A percentile compares a stretch with the other conserved stretches of the same genome.
These are phyloP conservation scores for Chaetomium sp. DNA, from an alignment of 2,329 filamentous ascomycete species.

Conservation along the genomic window DNA sequence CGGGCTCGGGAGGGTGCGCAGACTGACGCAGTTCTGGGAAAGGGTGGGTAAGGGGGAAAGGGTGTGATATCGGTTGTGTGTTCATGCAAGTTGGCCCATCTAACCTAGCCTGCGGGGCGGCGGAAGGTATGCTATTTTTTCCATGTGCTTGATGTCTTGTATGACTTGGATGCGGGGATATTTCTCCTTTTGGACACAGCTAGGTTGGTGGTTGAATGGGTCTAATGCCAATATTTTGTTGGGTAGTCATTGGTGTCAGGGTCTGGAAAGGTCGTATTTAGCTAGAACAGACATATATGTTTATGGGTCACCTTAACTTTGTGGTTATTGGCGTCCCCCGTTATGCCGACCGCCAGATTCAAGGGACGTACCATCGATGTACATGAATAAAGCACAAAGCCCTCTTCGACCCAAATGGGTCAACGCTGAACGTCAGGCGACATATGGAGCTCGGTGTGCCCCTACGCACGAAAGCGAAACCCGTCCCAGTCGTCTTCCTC, in stretches of 20 bases:
- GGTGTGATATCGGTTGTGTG: not conserved
- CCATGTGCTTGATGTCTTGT: too few relatives aligned
- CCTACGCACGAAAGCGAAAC: slow-evolving; percentile 43
- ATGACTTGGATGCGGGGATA: too few relatives aligned
- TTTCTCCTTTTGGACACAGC: too few relatives aligned
- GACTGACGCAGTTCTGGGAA: slow-evolving; percentile 58
- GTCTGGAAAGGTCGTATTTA: too few relatives aligned
- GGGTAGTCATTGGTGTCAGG: too few relatives aligned
- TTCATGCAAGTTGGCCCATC: not conserved
- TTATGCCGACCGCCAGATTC: not conserved
- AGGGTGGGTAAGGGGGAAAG: slow-evolving; percentile 40
- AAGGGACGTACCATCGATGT: slow-evolving; percentile 4
- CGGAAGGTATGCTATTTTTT: too few relatives aligned
- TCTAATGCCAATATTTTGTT: too few relatives aligned
- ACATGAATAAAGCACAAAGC: slow-evolving; percentile 10
- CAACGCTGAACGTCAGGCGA: not conserved
- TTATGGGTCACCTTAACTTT: too few relatives aligned
- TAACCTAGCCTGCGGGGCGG: too few relatives aligned
- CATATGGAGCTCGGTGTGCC: not conserved
- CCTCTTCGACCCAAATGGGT: not conserved
- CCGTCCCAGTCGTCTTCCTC: slow-evolving; percentile 54
- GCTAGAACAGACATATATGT: too few relatives aligned
- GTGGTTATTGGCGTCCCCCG: not conserved
- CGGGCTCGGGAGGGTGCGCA: slow-evolving; percentile 53
- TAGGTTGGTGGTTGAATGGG: too few relatives aligned